Evolutionary conservation across 148 eudicot species (phyloP).

Genomic region (Dysphania ambrosioides): DNA sequence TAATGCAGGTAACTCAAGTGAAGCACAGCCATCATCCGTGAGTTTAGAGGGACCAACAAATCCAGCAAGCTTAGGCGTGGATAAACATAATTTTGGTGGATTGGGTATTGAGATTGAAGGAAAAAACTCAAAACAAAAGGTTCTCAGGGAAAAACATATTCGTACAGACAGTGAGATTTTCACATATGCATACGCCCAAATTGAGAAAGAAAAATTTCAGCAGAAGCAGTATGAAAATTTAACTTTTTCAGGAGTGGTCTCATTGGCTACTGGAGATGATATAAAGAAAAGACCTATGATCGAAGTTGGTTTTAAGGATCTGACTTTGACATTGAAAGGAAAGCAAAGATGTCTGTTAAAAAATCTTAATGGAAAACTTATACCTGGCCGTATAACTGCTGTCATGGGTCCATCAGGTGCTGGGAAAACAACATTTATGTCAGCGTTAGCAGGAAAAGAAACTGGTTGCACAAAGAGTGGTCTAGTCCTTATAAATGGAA

Average conservation of each 20-base stretch:
- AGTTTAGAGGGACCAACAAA: conserved; percentile 23
- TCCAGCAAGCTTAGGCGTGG: conserved; percentile 20
- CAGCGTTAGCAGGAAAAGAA: conserved; percentile 70
- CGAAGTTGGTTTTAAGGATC: conserved; percentile 59
- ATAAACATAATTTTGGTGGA: conserved; percentile 28
- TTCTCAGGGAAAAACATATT: conserved; percentile 42
- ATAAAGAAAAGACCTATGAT: conserved; percentile 49
- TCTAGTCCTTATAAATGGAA: conserved; percentile 56
- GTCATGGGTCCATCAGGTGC: conserved; percentile 91
- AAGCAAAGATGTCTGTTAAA: conserved; percentile 52
- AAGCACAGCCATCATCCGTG: conserved; percentile 27
- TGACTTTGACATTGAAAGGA: conserved; percentile 64
- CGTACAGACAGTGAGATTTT: conserved; percentile 59
- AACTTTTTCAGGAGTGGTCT: conserved; percentile 51
- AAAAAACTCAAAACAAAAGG: conserved; percentile 28
- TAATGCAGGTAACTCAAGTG: conserved; percentile 20
- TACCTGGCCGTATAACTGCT: conserved; percentile 68
- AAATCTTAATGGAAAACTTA: conserved; percentile 60
- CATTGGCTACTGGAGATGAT: conserved; percentile 47
- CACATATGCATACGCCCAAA: conserved; percentile 67
- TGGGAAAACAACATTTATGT: conserved; percentile 70
- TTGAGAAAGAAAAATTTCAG: conserved; percentile 69
- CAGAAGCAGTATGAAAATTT: conserved; percentile 42
- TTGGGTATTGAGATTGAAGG: conserved; percentile 38
- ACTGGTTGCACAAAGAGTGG: conserved; percentile 60